phyloP scores from a whole-genome alignment of 352 stramenopile species.

The Pythium vanterpoolii region DNA sequence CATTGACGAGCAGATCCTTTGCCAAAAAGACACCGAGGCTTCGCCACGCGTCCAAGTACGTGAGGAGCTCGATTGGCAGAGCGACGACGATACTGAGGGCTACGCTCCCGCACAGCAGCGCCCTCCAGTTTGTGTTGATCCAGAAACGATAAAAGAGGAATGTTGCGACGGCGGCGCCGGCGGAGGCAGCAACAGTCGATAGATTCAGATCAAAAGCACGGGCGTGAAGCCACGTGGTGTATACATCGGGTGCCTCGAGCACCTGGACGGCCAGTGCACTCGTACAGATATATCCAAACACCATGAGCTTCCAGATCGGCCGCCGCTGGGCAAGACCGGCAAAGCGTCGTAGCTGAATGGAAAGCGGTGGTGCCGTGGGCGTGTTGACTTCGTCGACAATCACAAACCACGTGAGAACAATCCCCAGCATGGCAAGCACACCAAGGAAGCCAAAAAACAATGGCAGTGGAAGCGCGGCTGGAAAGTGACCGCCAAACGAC shows the following conservation, averaged over 20 bases:
- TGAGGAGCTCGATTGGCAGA: constrained; percentile 7
- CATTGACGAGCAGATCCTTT: constrained; percentile 2
- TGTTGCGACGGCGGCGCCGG: neutral
- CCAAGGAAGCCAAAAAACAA: constrained; percentile 10
- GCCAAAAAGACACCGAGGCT: constrained; percentile 12
- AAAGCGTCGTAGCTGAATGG: constrained; percentile 7
- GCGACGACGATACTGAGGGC: constrained; percentile 9
- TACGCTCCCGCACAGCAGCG: neutral
- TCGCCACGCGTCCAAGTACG: constrained; percentile 12
- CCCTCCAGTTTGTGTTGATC: constrained; percentile 25
- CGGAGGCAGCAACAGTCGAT: neutral
- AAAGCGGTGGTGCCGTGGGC: neutral
- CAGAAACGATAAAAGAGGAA: constrained; percentile 3
- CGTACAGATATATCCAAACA: constrained; percentile 16
- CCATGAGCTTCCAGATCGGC: constrained; percentile 15
- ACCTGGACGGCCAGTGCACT: neutral
- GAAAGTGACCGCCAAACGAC: constrained; percentile 18
- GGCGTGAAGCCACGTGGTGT: constrained; percentile 2
- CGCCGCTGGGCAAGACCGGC: constrained; percentile 13
- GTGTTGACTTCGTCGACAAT: constrained; percentile 9
- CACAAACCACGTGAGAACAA: constrained; percentile 12
- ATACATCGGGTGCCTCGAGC: neutral
- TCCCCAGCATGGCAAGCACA: constrained; percentile 1
- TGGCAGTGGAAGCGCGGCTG: neutral
- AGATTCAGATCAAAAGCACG: neutral